Conservation (phyloP, 805 yeast genomes). For the Jamesozyma hellenica region DNA sequence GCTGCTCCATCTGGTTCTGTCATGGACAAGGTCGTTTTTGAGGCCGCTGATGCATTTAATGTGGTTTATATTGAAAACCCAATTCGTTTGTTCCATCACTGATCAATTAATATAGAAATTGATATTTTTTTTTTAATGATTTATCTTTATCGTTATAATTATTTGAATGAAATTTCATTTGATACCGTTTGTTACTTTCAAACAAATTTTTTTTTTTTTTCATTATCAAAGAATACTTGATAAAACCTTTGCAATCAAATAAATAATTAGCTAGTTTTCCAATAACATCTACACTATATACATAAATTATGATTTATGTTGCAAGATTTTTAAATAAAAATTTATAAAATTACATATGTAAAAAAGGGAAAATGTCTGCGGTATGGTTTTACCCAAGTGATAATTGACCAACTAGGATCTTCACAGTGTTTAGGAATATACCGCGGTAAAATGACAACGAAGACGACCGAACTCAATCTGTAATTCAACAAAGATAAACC, state of each 20-base stretch:
- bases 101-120: conserved; percentile 15
- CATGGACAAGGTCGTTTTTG: conserved; percentile 92
- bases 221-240: no score
- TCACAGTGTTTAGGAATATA: conserved; percentile 99
- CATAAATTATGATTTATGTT: no score
- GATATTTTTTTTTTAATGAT: no score
- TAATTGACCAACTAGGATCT: conserved; percentile 78
- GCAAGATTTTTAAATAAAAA: no score
- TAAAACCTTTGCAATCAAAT: no score
- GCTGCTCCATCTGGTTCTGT: conserved; percentile 98
- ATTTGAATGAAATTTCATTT: no score
- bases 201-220: no score
- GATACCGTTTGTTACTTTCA: no score
- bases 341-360: conserved; percentile 1
- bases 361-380: conserved; percentile 83
- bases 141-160: no score
- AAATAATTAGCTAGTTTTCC: no score
- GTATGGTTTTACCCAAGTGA: conserved; percentile 99
- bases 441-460: conserved; percentile 63
- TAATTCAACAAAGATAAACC: conserved; percentile 10
- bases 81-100: conserved; percentile 96
- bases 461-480: conserved; percentile 52
- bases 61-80: conserved; percentile 94
- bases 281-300: no score
- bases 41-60: conserved; percentile 86